Conservation (phyloP, 2,329 filamentous ascomycete genomes). For the Diaporthe capsici region DNA sequence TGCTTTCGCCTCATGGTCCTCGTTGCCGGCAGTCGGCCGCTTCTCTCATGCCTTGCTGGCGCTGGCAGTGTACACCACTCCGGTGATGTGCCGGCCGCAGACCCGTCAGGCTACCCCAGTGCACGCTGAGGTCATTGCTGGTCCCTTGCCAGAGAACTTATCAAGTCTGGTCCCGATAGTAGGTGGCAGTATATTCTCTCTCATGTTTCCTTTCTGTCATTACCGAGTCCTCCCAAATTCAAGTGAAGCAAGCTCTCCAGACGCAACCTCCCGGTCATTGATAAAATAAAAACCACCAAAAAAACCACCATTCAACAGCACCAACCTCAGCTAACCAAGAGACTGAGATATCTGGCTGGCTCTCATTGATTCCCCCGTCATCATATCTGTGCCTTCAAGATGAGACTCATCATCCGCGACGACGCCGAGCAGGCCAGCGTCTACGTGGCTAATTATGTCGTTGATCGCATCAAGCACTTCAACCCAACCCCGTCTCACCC, state of each 20-base stretch:
- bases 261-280: no score
- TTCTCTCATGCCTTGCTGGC: neutral
- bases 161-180: slow-evolving; percentile 27
- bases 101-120: slow-evolving; percentile 21
- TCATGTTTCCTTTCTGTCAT: neutral
- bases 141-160: slow-evolving; percentile 28
- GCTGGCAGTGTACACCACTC: slow-evolving; percentile 9
- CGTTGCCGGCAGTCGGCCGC: slow-evolving; percentile 7
- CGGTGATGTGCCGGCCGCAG: slow-evolving; percentile 33
- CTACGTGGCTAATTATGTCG: slow-evolving; percentile 81
- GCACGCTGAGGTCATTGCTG: slow-evolving; percentile 39
- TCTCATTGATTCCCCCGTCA: neutral
- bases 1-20: slow-evolving; percentile 11
- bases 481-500: slow-evolving; percentile 73
- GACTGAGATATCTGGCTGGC: neutral
- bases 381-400: slow-evolving; percentile 51
- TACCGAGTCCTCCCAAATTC: neutral
- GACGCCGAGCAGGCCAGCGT: slow-evolving; percentile 72
- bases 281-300: no score
- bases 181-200: neutral
- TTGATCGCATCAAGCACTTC: slow-evolving; percentile 79
- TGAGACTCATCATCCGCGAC: slow-evolving; percentile 82
- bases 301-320: neutral
- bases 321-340: neutral
- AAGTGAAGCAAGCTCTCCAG: neutral